Evolutionary conservation across 2,329 filamentous ascomycete genomes (phyloP).

Genomic region (Lachnellula suecica): DNA sequence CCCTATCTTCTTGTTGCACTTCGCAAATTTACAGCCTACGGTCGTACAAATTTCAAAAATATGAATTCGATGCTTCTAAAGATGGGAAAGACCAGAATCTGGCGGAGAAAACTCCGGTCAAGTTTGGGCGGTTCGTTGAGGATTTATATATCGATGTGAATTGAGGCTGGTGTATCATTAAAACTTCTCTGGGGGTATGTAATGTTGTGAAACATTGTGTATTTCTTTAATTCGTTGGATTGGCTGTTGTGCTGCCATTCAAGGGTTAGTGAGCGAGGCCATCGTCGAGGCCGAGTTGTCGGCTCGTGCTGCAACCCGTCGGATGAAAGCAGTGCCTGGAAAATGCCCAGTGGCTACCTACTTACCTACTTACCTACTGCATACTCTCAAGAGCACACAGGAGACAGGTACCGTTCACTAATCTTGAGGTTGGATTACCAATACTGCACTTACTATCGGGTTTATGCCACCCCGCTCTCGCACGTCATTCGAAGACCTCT

Average conservation of each 20-base stretch:
- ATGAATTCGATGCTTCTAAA: not conserved
- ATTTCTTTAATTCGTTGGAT: too few relatives aligned
- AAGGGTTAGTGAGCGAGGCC: not conserved
- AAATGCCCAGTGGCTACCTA: too few relatives aligned
- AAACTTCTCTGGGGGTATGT: not conserved
- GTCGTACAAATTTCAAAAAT: too few relatives aligned
- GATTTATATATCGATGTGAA: not conserved
- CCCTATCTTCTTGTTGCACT: constrained; percentile 17
- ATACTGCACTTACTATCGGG: not conserved
- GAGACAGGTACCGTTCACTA: constrained; percentile 2
- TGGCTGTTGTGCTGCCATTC: not conserved
- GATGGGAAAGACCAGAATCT: not conserved
- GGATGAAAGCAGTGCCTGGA: too few relatives aligned
- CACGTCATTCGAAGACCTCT: not conserved
- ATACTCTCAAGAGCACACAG: too few relatives aligned
- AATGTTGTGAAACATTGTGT: not conserved
- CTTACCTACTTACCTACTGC: too few relatives aligned
- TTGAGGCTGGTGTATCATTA: not conserved
- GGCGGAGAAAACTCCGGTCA: not conserved
- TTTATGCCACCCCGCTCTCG: not conserved
- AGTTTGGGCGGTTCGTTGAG: too few relatives aligned
- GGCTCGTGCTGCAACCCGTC: too few relatives aligned
- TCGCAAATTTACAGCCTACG: too few relatives aligned
- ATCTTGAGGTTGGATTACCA: constrained; percentile 1
- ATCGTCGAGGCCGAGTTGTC: not conserved